A percentile compares a stretch with the other conserved stretches of the same genome.
Conservation (phyloP, 108 stramenopile genomes). For the Nitzschia inconspicua region DNA sequence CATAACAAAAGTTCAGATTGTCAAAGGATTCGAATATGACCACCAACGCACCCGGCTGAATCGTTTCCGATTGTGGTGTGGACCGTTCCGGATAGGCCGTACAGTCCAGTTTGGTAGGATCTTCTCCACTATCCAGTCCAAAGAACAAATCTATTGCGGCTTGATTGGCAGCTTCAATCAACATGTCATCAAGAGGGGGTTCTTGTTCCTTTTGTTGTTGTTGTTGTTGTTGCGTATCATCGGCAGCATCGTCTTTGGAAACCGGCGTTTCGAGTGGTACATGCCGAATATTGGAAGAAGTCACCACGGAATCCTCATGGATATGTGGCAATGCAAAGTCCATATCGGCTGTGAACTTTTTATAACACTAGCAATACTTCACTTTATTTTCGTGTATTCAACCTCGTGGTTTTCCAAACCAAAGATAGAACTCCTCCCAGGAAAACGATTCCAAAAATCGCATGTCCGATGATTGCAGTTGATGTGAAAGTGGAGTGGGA, state of each 20-base stretch:
- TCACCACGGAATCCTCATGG: constrained; percentile 33
- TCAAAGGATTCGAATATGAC: constrained; percentile 87
- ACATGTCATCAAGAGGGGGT: constrained; percentile 28
- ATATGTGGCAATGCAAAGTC: constrained; percentile 50
- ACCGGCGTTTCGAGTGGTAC: background rate
- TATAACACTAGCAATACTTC: no score
- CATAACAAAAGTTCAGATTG: constrained; percentile 79
- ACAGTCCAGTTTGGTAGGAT: constrained; percentile 28
- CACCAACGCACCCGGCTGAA: constrained; percentile 58
- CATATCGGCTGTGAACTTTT: constrained; percentile 36
- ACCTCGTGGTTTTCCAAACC: no score
- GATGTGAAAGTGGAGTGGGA: no score
- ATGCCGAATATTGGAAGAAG: constrained; percentile 43
- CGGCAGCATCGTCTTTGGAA: background rate
- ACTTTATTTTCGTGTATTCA: no score
- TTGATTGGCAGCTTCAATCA: constrained; percentile 59
- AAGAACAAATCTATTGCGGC: constrained; percentile 69
- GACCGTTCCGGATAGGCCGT: constrained; percentile 56
- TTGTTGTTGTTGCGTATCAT: no score
- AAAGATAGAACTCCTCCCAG: no score
- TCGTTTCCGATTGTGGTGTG: constrained; percentile 43
- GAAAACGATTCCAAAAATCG: no score
- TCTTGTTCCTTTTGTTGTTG: constrained; percentile 5
- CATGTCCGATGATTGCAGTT: no score
- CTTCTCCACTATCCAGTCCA: constrained; percentile 16